Percentiles rank a stretch among this genome's conserved stretches.
These are phyloP conservation scores for Rhodofomes roseus DNA, from an alignment of 1,284 basidiomycete genomes.

Conservation along the genomic window DNA sequence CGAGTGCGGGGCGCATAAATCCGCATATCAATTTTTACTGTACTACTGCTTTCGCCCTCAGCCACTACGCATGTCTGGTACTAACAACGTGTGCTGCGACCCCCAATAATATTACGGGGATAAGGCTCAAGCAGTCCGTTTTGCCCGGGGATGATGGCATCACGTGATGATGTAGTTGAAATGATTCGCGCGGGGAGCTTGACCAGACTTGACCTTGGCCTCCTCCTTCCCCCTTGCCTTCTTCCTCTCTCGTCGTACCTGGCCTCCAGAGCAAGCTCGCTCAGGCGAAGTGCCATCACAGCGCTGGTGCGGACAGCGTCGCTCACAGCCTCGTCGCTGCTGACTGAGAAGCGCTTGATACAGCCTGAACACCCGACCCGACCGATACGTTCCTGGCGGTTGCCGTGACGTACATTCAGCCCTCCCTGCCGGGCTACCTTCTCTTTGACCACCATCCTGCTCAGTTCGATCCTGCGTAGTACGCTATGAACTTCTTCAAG, in stretches of 20 bases:
- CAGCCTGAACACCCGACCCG: background rate
- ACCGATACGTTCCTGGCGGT: constrained; percentile 5
- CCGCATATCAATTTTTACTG: too few species aligned
- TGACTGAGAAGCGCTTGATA: background rate
- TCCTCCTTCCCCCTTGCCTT: background rate
- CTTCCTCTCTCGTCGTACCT: background rate
- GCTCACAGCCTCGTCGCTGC: background rate
- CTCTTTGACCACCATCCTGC: background rate
- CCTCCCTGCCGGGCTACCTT: background rate
- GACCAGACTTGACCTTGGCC: background rate
- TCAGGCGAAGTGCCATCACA: background rate
- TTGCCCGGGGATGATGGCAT: too few species aligned
- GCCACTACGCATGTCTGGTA: too few species aligned
- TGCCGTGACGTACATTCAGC: constrained; percentile 1
- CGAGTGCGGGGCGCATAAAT: too few species aligned
- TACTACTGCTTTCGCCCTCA: too few species aligned
- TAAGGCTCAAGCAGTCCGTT: too few species aligned
- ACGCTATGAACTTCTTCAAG: constrained; percentile 91
- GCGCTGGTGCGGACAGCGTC: constrained; percentile 1
- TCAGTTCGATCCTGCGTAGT: background rate
- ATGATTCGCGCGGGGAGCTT: background rate
- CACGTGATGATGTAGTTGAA: background rate
- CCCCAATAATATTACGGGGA: too few species aligned
- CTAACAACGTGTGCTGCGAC: too few species aligned
- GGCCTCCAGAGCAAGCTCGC: background rate